Evolutionary conservation across 257 asterid species (phyloP), one percentile per base, ranked within the genome.

Genomic region (Ballota nigra): DNA sequence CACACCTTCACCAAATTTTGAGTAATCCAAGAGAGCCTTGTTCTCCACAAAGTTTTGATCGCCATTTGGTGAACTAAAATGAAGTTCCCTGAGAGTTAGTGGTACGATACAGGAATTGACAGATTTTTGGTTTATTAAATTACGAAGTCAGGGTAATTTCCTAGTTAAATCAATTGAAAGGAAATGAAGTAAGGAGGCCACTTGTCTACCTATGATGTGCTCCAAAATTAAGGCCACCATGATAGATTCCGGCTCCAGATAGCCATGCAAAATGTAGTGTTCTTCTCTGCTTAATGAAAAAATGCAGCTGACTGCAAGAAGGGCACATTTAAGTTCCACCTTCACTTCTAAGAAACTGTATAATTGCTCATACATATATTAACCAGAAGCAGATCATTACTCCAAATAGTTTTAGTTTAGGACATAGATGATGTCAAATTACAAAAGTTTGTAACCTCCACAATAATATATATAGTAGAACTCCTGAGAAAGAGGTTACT

Each of bases 31-130:
- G 75, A 95, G 95, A 85, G 99, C 99, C 79, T 95, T 95, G 87
- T 92, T 92, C 89, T 92, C 99, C 84, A 95, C 97, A 87, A 95
- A 92, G 80, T 95, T 95, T 73, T 89, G 97, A 79, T 92, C 99
- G 71, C 98, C 98, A 51, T 88, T 85, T 43, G 97, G 95, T 19
- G 86, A 92, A 82, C 99, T 95, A 75, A 79, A 81, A 72, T 68
- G 71, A 79, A 62, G 20, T 75, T 59, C 70, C 51, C 47, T 61
- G 61, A 77, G 64, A 58, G 33, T 78, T 40, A 81, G 74, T 63
- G 71, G 26, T 67, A 36, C 71, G 63, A 71, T 72, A 77, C 11
- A 61, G 23, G 58, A 69, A 4, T 47, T 16, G 61, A 57, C 28
- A 73, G 61, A 63, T 4, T 49, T 41, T 52, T 19, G 20, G 28